phyloP scores from a whole-genome alignment of 768 basidiomycete genomes.

The Trametes sanguinea region DNA sequence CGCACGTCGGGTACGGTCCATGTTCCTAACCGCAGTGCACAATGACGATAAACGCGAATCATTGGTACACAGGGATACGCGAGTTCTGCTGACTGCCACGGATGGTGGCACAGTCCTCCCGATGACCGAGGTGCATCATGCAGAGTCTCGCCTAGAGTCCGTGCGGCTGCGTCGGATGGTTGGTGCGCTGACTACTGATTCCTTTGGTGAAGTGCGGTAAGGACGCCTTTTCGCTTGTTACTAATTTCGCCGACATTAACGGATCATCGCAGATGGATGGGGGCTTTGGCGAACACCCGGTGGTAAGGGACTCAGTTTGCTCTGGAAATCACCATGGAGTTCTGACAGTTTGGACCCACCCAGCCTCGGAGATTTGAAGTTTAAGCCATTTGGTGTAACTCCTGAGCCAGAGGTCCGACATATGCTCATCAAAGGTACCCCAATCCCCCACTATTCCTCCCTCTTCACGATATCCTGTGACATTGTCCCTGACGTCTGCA shows the following conservation, averaged over 20 bases:
- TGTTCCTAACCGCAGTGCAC: background rate
- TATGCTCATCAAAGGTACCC: conserved; percentile 69
- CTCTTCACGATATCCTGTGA: too few species aligned
- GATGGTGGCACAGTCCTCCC: conserved; percentile 72
- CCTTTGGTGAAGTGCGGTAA: conserved; percentile 89
- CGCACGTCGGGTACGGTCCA: conserved; percentile 80
- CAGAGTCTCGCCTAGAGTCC: conserved; percentile 87
- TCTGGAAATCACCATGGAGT: background rate
- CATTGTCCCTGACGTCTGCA: too few species aligned
- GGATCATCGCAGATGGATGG: conserved; percentile 75
- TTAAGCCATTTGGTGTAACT: conserved; percentile 88
- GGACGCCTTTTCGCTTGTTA: background rate
- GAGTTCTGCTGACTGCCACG: conserved; percentile 79
- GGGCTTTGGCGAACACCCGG: conserved; percentile 88
- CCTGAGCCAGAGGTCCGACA: conserved; percentile 88
- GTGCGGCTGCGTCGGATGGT: conserved; percentile 85
- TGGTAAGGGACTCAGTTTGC: conserved; percentile 46
- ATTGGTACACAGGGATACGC: conserved; percentile 28
- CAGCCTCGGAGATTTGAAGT: conserved; percentile 87
- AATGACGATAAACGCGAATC: background rate
- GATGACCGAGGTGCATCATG: conserved; percentile 95
- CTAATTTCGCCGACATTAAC: background rate
- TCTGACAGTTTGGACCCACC: background rate
- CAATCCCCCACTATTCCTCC: too few species aligned
- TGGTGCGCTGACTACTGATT: conserved; percentile 89